Base-by-base conservation (phyloP, 2,329 filamentous ascomycete genomes). In the Fusarium sp. region DNA sequence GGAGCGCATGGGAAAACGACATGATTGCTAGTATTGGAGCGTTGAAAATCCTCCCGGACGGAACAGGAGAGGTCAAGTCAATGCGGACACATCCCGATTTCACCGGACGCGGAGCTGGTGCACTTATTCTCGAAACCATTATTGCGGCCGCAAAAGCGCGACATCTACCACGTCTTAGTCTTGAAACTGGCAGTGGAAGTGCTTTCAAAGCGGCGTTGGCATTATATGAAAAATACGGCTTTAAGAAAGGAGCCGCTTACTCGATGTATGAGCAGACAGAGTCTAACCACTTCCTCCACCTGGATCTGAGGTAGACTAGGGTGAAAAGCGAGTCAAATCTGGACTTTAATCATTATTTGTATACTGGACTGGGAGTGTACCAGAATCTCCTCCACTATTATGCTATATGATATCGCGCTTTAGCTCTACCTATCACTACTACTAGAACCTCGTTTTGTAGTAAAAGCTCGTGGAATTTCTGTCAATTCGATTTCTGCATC, bases 401-500 rank as follows among this genome's bases (percentile, higher is more conserved):
- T n/a, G n/a, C n/a, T n/a, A n/a, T n/a, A n/a, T n/a, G n/a, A n/a
- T n/a, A n/a, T n/a, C n/a, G n/a, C n/a, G n/a, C n/a, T n/a, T 21
- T 2, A 24, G 4, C 0, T 11, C 10, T 7, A 8, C 2, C 1
- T 1, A 15, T 2, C 16, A 20, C 4, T 1, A 16, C 29, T 48
- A 48, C n/a, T 21, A 12, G 23, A 48, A 7, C 29, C 29, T 24
- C 29, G 37, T 4, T 24, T 37, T 20, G 18, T 29, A 4, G 29
- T 48, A 20, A 35, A 37, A 8, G 23, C 46, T 8, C 29, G 46
- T 12, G 16, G 33, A 20, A 48, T 37, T n/a, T 48, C 46, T 20
- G 46, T 24, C 2, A 48, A 29, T 5, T 48, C 46, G 8, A 48
- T 0, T 15, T 18, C 46, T 6, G 35, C 46, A 11, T 48, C 46